Evolutionary conservation across 2,329 filamentous ascomycete species (phyloP), one percentile per base, ranked within the genome.

Genomic region (Beauveria sp.): DNA sequence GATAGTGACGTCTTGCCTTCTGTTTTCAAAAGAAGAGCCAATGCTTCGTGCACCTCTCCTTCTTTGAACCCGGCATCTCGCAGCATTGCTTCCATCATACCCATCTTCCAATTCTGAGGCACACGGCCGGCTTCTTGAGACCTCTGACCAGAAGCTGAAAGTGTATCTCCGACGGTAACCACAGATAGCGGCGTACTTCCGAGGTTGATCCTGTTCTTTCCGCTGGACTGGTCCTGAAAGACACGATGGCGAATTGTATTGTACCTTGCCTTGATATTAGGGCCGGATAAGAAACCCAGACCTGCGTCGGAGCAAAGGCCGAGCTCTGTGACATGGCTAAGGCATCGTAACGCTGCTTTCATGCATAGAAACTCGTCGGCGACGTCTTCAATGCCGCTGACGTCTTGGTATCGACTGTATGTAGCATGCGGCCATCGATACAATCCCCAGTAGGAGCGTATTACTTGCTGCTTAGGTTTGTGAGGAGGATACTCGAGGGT

Each of bases 221-320:
- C 67, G 67, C 70, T 70, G 45, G 71, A 65, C 40, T 68, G 64
- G 3, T 65, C 66, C 28, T 69, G 65, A 63, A 78, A 78, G n/a
- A 78, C 70, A 3, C 73, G 69, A 18, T 72, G 70, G 6, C 65
- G 69, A 40, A 65, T 63, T 1, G 74, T 74, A 20, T 76, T 72
- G 52, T 81, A 74, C 22, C 81, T 74, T 6, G 75, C 74, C 51
- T 79, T 79, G 20, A 78, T 73, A 69, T 89, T 86, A 1, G 86
- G 83, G 0, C 86, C 86, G 52, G 76, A 75, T 12, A 90, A 77
- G 78, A 86, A 90, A 12, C 88, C 88, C 43, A 90, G 76, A 10
- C 87, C 86, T 61, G 81, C 86, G 67, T 89, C 85, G 46, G 89
- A 79, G 20, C 84, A 88, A 3, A 91, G 72, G 0, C 83, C 87